Evolutionary conservation across 257 asterid species (phyloP), one percentile per base, ranked within the genome.

Genomic region (Petrea volubilis): DNA sequence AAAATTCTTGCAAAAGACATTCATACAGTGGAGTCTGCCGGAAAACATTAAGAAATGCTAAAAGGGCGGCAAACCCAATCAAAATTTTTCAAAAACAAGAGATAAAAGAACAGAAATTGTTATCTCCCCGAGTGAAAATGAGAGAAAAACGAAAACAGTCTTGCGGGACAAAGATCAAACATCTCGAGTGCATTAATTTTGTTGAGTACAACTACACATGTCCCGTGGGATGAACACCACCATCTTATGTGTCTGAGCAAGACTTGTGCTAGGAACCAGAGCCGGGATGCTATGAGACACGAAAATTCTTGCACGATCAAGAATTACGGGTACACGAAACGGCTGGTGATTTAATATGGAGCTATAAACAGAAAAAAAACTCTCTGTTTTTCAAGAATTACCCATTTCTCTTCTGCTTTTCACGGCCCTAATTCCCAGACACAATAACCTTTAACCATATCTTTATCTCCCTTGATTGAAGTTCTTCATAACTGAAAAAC

Each of bases 11-110:
- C 77, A 41, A 21, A 70, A 40, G 74, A 61, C 66, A 13, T 50
- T 75, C 61, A 70, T 67, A 25, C 64, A 27, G 80, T 73, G 60
- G 14, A 81, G 50, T 67, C 75, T 79, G 75, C 20, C 44, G 53
- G 82, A 51, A 67, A 68, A 67, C 90, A 88, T 88, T 52, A 20
- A 11, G 31, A 18, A 56, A 53, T 41, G 46, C 59, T 49, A 51
- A 70, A 74, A 14, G 8, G 38, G 41, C 21, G n/a, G n/a, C n/a
- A n/a, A n/a, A 68, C 60, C 69, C 18, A 67, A 29, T 51, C n/a
- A 58, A 29, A 21, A 29, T 36, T 33, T 33, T 5, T 38, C n/a
- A n/a, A 23, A 51, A 58, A 5, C 46, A 1, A 50, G 28, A 63
- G 18, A 4, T 9, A 23, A 25, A 14, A 20, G 20, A 17, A 40